Conservation (phyloP, 305 asterid species). For the Withania somnifera region DNA sequence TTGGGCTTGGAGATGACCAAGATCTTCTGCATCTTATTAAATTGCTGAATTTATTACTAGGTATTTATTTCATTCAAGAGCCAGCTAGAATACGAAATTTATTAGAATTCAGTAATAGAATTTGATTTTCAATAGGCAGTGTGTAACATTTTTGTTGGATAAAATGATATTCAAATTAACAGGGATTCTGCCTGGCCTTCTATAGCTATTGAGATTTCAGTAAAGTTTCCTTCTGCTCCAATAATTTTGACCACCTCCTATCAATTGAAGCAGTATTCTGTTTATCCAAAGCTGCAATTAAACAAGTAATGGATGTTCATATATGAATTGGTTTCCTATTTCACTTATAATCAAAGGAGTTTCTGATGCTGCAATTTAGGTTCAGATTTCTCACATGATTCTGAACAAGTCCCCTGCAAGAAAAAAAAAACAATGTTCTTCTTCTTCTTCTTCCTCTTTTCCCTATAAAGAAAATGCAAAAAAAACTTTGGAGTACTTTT, state of each 20-base stretch:
- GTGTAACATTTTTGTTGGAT: background rate
- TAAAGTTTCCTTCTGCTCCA: conserved; percentile 36
- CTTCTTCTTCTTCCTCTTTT: background rate
- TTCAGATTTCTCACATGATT: conserved; percentile 57
- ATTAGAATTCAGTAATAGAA: background rate
- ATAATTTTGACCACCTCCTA: conserved; percentile 64
- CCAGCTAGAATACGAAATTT: background rate
- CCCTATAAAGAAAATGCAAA: background rate
- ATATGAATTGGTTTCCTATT: background rate
- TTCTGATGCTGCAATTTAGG: conserved; percentile 60
- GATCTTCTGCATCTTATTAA: background rate
- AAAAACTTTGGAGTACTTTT: conserved; percentile 23
- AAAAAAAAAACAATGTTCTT: background rate
- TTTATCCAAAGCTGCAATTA: conserved; percentile 51
- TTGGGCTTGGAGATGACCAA: conserved; percentile 33
- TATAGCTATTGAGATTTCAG: background rate
- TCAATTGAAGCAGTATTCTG: conserved; percentile 57
- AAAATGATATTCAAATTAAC: background rate
- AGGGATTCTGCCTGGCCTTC: background rate
- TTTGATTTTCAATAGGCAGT: background rate
- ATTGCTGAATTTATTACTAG: background rate
- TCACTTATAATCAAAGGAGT: background rate
- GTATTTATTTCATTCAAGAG: background rate
- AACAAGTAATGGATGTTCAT: background rate
- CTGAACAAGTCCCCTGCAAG: conserved; percentile 81